Base-by-base conservation (phyloP, 768 basidiomycete species). In the Rhizopogon sp. region DNA sequence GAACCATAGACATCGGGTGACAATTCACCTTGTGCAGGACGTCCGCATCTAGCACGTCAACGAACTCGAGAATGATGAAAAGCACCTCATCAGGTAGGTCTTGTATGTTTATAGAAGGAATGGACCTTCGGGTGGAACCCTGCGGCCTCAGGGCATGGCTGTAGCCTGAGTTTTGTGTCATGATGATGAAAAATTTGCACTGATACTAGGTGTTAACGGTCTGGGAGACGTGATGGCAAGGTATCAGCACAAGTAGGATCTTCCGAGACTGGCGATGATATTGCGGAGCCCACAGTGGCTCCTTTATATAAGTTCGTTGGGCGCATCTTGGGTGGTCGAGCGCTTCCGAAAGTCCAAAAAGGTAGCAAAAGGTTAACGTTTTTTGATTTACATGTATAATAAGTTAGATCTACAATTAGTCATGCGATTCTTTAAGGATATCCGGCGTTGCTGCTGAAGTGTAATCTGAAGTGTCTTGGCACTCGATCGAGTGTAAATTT, bases 61-160 rank as follows among this genome's bases (percentile, higher is more conserved):
- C 33, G 17, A 35, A 50, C 14, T 6, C 8, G 41, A 44, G 31
- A 2, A 57, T 53, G 41, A 57, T 53, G 33, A 57, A 53, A 20
- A 57, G 44, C n/a, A 57, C 50, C 31, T 57, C 56, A 14, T 47
- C 31, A 9, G 56, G 52, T 20, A 57, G 31, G 20, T 43, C 7
- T n/a, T 43, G 44, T 14, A 57, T 47, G 39, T 47, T 41, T 14
- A 37, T 39, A n/a, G 11, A n/a, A 13, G 5, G 28, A 10, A 39
- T 41, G 9, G 25, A 25, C 25, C 25, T 4, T 37, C n/a, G 47
- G 6, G 22, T 6, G 49, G 13, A 11, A 16, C 25, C 5, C 17
- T 13, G 20, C n/a, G 14, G 2, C 16, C 22, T 17, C 1, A 16
- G 11, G 16, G 39, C 10, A 40, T 40, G 16, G 10, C 6, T 22